These are phyloP conservation scores for Letharia columbiana DNA, from an alignment of 495 filamentous ascomycete genomes.

Conservation along the genomic window DNA sequence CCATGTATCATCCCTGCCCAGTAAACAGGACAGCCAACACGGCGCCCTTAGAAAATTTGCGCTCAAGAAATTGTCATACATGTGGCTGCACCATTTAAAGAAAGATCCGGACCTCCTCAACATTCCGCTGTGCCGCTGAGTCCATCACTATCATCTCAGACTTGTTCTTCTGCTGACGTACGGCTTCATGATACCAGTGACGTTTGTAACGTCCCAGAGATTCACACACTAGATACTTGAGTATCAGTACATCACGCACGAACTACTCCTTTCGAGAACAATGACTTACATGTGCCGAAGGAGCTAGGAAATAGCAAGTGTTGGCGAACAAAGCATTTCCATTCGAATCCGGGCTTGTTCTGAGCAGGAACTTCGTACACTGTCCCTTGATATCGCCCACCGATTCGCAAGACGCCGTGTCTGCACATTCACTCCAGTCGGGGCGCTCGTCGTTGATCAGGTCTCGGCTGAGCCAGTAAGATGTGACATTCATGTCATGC, in stretches of 20 bases:
- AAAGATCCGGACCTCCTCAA: not conserved
- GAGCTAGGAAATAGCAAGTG: not conserved
- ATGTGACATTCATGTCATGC: not conserved
- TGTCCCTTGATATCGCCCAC: not conserved
- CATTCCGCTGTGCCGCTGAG: not conserved
- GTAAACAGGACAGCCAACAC: not conserved
- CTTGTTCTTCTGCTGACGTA: not conserved
- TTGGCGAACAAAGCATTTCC: not conserved
- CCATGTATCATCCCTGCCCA: not conserved
- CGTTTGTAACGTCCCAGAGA: not conserved
- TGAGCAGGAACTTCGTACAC: not conserved
- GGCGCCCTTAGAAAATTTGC: not conserved
- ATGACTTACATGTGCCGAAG: not conserved
- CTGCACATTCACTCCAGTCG: not conserved
- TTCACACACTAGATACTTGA: not conserved
- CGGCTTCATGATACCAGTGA: not conserved
- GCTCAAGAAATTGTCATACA: not conserved
- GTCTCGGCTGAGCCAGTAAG: not conserved
- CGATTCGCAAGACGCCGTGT: not conserved
- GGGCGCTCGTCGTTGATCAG: not conserved
- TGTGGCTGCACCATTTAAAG: not conserved
- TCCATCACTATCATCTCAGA: not conserved
- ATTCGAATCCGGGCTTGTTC: not conserved
- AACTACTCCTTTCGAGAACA: not conserved
- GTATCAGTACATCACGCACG: not conserved